A percentile compares a stretch with the other conserved stretches of the same genome.
These are phyloP conservation scores for Akanthomyces lecanii DNA, from an alignment of 2,329 filamentous ascomycete species.

Conservation along the genomic window DNA sequence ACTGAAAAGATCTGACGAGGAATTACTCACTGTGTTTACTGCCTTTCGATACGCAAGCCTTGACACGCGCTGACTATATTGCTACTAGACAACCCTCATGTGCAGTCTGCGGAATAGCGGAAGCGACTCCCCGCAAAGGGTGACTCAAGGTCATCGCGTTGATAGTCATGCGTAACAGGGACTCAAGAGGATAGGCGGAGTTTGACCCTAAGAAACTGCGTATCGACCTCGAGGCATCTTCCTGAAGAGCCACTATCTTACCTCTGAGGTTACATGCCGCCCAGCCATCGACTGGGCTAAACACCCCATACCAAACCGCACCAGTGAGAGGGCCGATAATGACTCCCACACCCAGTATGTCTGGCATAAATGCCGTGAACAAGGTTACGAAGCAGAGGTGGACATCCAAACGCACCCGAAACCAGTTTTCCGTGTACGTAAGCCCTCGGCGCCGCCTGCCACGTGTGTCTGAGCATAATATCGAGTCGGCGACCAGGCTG, in stretches of 20 bases:
- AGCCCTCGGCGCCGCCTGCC: neutral
- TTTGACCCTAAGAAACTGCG: neutral
- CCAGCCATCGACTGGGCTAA: neutral
- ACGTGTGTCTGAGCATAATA: neutral
- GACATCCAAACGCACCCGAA: slow-evolving; percentile 3
- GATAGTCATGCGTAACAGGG: neutral
- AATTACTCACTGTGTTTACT: neutral
- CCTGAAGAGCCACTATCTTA: neutral
- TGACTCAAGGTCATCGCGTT: neutral
- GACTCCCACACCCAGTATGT: neutral
- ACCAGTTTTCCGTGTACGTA: neutral
- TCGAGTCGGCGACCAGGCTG: neutral
- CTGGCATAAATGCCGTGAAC: neutral
- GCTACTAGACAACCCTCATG: neutral
- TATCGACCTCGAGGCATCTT: neutral
- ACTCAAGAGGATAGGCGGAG: neutral
- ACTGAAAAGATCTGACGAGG: slow-evolving; percentile 74
- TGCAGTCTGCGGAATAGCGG: neutral
- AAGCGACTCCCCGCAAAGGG: neutral
- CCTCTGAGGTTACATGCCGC: neutral
- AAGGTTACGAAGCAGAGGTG: neutral
- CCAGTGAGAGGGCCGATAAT: neutral
- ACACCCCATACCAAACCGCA: neutral
- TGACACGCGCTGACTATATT: neutral
- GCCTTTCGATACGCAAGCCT: neutral